Evolutionary conservation across 306 rosid species (phyloP), one percentile per base, ranked within the genome.

Genomic region (Crotalaria pallida): DNA sequence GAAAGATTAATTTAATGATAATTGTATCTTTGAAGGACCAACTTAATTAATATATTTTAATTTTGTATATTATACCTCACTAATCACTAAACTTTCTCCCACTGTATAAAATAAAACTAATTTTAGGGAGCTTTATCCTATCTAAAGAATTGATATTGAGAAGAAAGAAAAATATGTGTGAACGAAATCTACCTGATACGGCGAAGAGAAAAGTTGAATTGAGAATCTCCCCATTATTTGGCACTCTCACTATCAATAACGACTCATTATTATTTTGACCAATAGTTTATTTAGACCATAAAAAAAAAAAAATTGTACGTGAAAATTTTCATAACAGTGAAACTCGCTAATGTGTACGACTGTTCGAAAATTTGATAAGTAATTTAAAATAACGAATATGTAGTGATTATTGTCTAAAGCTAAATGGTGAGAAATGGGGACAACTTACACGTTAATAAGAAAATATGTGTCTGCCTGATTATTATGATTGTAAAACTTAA

Each of bases 321-420:
- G 63, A 43, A 24, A 33, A 13, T 33, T 1, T 31, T 45, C n/a
- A 31, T 3, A 65, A 17, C 15, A 24, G 38, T 52, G 61, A 60
- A 65, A 4, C 52, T 27, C 49, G 48, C 48, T 71, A 6, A 27
- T 40, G 21, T 15, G 26, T 15, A 40, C 15, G 1, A 66, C 65
- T 40, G 52, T 72, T 79, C 29, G 75, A 67, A 50, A 67, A 79
- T 72, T 79, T 41, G 75, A 66, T 59, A 67, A 79, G 38, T 59
- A 60, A 79, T 48, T 79, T 59, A 59, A 51, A 40, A 34, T 31
- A 60, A 16, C 51, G 13, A 50, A 66, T 2, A 44, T 7, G 21
- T 57, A 8, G 10, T 15, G 11, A 8, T 1, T 10, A 33, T 12
- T 23, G 9, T 55, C 22, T n/a, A 55, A 48, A 36, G 36, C 43